Percentiles rank a stretch among this genome's conserved stretches.
Evolutionary conservation across 129 eudicot species (phyloP).

Genomic region (sunflower (Helianthus annuus)): DNA sequence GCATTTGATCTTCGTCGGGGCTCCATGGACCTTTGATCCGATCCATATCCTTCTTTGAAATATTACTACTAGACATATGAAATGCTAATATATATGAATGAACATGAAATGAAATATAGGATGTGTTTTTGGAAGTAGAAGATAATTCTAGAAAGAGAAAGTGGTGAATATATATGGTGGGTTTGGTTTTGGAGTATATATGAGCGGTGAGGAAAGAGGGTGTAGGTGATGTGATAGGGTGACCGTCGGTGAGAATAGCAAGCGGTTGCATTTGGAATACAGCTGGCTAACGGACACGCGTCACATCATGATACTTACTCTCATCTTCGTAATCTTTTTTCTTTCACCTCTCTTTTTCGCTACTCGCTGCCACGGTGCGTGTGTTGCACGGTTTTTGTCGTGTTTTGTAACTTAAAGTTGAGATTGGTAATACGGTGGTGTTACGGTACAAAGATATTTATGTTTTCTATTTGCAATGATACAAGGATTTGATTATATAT

Average conservation of each 20-base stretch:
- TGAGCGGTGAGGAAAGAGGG: constrained; percentile 35
- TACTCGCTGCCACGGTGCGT: constrained; percentile 27
- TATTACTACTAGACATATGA: too few species aligned
- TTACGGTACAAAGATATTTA: constrained; percentile 21
- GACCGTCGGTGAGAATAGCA: constrained; percentile 34
- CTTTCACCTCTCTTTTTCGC: constrained; percentile 9
- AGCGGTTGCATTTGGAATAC: constrained; percentile 85
- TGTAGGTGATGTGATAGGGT: constrained; percentile 36
- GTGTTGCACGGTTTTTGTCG: constrained; percentile 15
- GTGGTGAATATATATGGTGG: constrained; percentile 16
- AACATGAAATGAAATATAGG: too few species aligned
- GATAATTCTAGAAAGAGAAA: constrained; percentile 30
- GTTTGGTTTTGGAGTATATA: constrained; percentile 27
- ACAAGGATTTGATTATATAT: too few species aligned
- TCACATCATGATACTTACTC: constrained; percentile 45
- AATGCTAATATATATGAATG: too few species aligned
- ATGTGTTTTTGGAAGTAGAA: not conserved
- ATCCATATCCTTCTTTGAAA: constrained; percentile 47
- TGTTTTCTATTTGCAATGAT: not conserved
- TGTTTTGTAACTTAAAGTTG: not conserved
- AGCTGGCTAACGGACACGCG: constrained; percentile 91
- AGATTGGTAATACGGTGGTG: constrained; percentile 8
- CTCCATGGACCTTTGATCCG: constrained; percentile 98
- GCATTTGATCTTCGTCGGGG: constrained; percentile 79
- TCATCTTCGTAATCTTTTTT: constrained; percentile 35